These are phyloP conservation scores for Salix viminalis DNA, from an alignment of 345 rosid species.

Conservation along the genomic window DNA sequence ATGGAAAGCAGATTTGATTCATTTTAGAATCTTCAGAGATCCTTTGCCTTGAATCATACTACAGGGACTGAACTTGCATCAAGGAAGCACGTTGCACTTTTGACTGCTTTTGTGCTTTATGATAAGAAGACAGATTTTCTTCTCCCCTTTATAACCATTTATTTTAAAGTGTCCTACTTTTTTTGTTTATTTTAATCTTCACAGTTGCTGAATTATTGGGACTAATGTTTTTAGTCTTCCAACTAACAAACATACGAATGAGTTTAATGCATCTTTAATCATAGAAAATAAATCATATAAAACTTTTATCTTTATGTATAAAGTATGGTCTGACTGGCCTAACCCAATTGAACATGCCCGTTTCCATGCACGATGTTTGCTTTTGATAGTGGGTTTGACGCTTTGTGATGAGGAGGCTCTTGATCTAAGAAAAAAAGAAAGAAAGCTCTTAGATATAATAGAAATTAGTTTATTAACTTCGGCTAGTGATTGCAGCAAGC, in stretches of 20 bases:
- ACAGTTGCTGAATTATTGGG: neutral
- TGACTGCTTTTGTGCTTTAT: conserved; percentile 14
- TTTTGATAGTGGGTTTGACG: no score
- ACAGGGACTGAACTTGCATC: neutral
- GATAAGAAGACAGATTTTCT: neutral
- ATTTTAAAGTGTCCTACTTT: neutral
- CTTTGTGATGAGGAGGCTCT: no score
- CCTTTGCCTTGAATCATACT: neutral
- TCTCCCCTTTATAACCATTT: neutral
- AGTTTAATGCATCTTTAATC: neutral
- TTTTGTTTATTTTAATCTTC: neutral
- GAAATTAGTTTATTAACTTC: no score
- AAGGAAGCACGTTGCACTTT: conserved; percentile 4
- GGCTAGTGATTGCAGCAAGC: no score
- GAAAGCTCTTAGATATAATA: neutral
- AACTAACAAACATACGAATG: neutral
- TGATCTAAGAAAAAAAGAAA: neutral
- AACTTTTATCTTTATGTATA: neutral
- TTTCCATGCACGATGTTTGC: neutral
- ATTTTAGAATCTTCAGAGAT: neutral
- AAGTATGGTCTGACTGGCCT: neutral
- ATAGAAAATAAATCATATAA: neutral
- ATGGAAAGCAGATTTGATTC: neutral
- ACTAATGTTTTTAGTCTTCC: neutral
- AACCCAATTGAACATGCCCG: neutral